A percentile compares a stretch with the other conserved stretches of the same genome.
These are phyloP conservation scores for Chalciporus sphaerocephalus DNA, from an alignment of 768 basidiomycete species.

Conservation along the genomic window DNA sequence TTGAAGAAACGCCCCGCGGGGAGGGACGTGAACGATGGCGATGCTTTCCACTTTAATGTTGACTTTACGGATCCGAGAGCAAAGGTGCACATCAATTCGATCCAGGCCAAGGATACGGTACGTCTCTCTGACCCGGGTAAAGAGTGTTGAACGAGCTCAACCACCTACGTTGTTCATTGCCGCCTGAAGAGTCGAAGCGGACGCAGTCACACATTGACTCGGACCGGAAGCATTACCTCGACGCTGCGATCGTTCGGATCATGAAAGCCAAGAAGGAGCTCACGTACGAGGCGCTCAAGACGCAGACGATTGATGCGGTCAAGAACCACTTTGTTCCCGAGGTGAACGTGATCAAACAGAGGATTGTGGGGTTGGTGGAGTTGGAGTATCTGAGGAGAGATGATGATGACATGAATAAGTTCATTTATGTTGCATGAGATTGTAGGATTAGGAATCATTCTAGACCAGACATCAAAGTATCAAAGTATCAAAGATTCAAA, in stretches of 20 bases:
- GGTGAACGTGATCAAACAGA: constrained; percentile 79
- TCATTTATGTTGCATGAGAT: constrained; percentile 72
- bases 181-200: constrained; percentile 82
- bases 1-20: constrained; percentile 76
- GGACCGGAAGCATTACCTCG: constrained; percentile 80
- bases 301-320: constrained; percentile 81
- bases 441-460: background rate
- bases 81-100: constrained; percentile 91
- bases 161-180: background rate
- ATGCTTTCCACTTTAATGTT: constrained; percentile 78
- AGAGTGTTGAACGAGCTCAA: background rate
- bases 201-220: constrained; percentile 83
- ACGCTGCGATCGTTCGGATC: constrained; percentile 93
- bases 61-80: constrained; percentile 74
- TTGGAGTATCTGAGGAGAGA: constrained; percentile 81
- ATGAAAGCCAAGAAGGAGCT: constrained; percentile 93
- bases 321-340: constrained; percentile 84
- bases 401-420: constrained; percentile 63
- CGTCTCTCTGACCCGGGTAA: constrained; percentile 24
- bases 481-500: too few relatives aligned
- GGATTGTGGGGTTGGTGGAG: constrained; percentile 80
- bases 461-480: background rate
- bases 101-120: constrained; percentile 91
- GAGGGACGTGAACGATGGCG: constrained; percentile 69
- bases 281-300: constrained; percentile 72